Evolutionary conservation across 352 stramenopile genomes (phyloP).

Genomic region (Globisporangium uncinulatum): DNA sequence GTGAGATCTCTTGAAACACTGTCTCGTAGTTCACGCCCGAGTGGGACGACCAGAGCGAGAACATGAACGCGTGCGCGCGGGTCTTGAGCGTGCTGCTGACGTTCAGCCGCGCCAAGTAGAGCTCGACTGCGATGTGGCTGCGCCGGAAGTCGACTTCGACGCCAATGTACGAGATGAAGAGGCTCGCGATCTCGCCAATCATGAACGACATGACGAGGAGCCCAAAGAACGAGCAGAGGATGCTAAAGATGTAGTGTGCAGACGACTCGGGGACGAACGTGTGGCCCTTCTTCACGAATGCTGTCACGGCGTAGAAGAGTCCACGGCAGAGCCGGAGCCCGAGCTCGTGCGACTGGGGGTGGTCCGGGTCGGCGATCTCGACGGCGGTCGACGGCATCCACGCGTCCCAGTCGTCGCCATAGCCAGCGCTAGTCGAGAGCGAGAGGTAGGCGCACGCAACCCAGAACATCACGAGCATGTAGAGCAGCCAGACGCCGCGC

Average conservation of each 20-base stretch:
- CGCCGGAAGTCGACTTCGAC: slow-evolving; percentile 57
- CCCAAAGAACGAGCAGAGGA: slow-evolving; percentile 42
- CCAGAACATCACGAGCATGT: slow-evolving; percentile 57
- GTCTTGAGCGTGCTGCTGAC: slow-evolving; percentile 25
- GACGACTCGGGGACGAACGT: slow-evolving; percentile 30
- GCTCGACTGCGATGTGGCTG: slow-evolving; percentile 44
- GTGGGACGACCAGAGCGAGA: slow-evolving; percentile 50
- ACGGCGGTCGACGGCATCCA: slow-evolving; percentile 40
- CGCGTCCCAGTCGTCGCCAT: slow-evolving; percentile 38
- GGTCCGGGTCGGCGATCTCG: slow-evolving; percentile 19
- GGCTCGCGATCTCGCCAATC: slow-evolving; percentile 54
- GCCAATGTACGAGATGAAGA: slow-evolving; percentile 62
- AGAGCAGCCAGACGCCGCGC: slow-evolving; percentile 44
- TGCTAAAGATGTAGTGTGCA: slow-evolving; percentile 36
- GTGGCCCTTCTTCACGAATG: slow-evolving; percentile 56
- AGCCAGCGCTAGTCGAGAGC: slow-evolving; percentile 30
- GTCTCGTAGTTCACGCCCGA: slow-evolving; percentile 41
- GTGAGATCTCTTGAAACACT: slow-evolving; percentile 35
- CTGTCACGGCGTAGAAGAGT: slow-evolving; percentile 45
- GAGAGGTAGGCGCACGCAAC: slow-evolving; percentile 42
- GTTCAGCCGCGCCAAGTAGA: slow-evolving; percentile 39
- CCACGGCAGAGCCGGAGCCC: slow-evolving; percentile 38
- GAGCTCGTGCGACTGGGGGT: slow-evolving; percentile 26
- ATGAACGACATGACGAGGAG: slow-evolving; percentile 60
- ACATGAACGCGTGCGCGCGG: slow-evolving; percentile 41